A percentile compares a stretch with the other conserved stretches of the same genome.
These are phyloP conservation scores for Neoascochyta sp. DNA, from an alignment of 2,329 filamentous ascomycete genomes.

Conservation along the genomic window DNA sequence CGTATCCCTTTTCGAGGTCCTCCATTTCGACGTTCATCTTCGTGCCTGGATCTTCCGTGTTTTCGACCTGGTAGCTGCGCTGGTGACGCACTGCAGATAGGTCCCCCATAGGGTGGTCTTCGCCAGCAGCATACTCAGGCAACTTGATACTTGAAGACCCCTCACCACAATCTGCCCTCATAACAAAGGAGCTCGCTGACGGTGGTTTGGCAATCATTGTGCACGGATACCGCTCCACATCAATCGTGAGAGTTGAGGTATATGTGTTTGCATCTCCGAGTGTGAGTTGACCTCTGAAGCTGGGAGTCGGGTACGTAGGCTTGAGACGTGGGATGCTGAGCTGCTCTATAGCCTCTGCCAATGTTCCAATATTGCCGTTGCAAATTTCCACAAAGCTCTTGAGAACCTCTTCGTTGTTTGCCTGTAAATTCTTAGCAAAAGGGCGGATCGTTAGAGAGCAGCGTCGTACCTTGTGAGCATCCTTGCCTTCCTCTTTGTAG, in stretches of 20 bases:
- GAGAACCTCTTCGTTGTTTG: conserved; percentile 69
- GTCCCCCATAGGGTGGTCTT: conserved; percentile 34
- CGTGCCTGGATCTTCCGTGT: conserved; percentile 69
- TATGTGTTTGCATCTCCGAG: conserved; percentile 74
- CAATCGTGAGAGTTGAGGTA: conserved; percentile 72
- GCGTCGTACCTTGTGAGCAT: conserved; percentile 58
- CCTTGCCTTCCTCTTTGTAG: conserved; percentile 87
- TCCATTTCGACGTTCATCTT: conserved; percentile 80
- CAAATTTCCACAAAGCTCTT: conserved; percentile 62
- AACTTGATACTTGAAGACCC: conserved; percentile 54
- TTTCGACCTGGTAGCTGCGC: conserved; percentile 77
- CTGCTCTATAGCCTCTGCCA: conserved; percentile 79
- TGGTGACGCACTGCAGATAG: conserved; percentile 71
- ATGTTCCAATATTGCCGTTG: conserved; percentile 73
- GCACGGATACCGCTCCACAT: conserved; percentile 86
- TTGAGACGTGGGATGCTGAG: conserved; percentile 76
- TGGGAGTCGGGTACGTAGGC: conserved; percentile 67
- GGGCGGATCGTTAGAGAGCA: neutral
- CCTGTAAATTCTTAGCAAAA: conserved; percentile 41
- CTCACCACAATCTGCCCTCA: conserved; percentile 44
- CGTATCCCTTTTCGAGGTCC: conserved; percentile 85
- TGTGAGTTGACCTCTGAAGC: conserved; percentile 74
- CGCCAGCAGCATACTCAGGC: conserved; percentile 47
- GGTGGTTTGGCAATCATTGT: conserved; percentile 73
- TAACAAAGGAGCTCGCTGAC: conserved; percentile 72